Percentiles rank a stretch among this genome's conserved stretches.
Conservation (phyloP, 805 yeast species). For the Starmerella kuoi region DNA sequence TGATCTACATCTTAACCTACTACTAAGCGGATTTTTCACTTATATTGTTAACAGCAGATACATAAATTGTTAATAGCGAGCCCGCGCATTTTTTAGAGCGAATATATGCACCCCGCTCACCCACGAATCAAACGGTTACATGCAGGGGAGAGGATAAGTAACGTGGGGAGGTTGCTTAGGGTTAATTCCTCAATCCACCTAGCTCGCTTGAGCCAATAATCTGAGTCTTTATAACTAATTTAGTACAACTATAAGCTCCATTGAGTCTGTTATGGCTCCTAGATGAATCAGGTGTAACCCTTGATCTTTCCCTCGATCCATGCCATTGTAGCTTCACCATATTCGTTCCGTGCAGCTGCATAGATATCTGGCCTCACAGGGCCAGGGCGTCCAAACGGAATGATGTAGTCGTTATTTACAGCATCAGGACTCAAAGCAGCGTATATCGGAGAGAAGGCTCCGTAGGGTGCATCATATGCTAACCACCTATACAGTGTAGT, state of each 20-base stretch:
- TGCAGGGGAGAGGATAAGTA: no score
- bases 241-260: no score
- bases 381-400: slow-evolving; percentile 37
- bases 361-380: slow-evolving; percentile 31
- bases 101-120: no score
- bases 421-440: slow-evolving; percentile 34
- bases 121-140: no score
- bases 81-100: no score
- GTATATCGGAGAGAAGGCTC: slow-evolving; percentile 36
- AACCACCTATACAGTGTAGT: slow-evolving; percentile 2
- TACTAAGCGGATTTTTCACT: no score
- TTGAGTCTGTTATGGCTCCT: no score
- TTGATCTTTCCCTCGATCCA: slow-evolving; percentile 22
- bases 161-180: no score
- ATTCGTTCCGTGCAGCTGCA: slow-evolving; percentile 27
- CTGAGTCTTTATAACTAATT: no score
- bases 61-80: not conserved
- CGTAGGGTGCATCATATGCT: slow-evolving; percentile 27
- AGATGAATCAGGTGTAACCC: not conserved
- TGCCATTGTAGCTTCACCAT: slow-evolving; percentile 30
- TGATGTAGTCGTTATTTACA: no score
- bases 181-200: no score
- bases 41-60: not conserved
- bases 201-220: no score
- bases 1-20: slow-evolving; percentile 6